Conservation (phyloP, 31 red algal genomes). For the Odonthalia washingtoniensis region DNA sequence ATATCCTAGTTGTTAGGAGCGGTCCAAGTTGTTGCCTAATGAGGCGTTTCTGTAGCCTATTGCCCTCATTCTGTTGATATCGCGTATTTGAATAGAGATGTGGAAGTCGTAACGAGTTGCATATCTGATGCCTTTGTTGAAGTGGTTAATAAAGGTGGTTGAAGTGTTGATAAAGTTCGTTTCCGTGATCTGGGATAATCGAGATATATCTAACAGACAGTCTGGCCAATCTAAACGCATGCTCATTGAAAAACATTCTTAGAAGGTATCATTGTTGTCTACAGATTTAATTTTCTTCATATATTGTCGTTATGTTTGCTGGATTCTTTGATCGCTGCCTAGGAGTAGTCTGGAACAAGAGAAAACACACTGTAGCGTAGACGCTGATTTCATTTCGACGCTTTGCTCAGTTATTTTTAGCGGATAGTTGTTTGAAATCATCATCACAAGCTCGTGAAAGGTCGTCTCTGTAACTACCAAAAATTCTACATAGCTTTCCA, state of each 20-base stretch:
- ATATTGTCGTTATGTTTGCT: too few relatives aligned
- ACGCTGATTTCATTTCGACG: constrained; percentile 16
- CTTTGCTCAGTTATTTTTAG: not conserved
- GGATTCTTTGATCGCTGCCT: too few relatives aligned
- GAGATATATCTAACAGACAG: constrained; percentile 44
- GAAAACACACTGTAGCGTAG: not conserved
- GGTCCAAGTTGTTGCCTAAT: constrained; percentile 45
- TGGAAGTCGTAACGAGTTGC: not conserved
- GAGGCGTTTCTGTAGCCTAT: constrained; percentile 39
- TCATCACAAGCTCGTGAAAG: constrained; percentile 1
- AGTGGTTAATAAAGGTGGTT: not conserved
- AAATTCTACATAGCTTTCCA: constrained; percentile 3
- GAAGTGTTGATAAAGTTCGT: too few relatives aligned
- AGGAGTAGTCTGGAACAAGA: too few relatives aligned
- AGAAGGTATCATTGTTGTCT: not conserved
- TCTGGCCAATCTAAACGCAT: constrained; percentile 47
- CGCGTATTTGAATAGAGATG: not conserved
- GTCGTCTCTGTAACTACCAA: constrained; percentile 39
- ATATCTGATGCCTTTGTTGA: not conserved
- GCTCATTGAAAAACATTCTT: constrained; percentile 18
- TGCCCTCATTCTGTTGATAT: constrained; percentile 3
- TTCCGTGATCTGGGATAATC: constrained; percentile 30
- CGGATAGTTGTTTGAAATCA: not conserved
- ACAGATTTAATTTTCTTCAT: too few relatives aligned
- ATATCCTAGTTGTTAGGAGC: constrained; percentile 42